Evolutionary conservation across 1,284 basidiomycete species (phyloP), one percentile per base, ranked within the genome.

Genomic region (Farysia itapuensis): DNA sequence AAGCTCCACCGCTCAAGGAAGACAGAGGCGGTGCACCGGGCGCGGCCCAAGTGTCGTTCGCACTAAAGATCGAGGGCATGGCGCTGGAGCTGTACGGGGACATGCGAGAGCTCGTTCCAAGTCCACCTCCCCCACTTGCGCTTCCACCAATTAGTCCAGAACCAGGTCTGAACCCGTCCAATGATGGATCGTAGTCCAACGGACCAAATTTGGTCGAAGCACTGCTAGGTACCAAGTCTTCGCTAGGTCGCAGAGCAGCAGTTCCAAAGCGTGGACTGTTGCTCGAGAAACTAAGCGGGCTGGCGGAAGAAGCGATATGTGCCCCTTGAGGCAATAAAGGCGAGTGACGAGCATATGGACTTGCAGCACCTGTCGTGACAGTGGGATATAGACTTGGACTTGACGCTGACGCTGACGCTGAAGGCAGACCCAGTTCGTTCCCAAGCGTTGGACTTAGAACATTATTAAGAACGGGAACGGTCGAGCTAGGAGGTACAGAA

Each of bases 141-240:
- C 40, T 24, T 9, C 43, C 40, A 8, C 48, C 31, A 5, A 29
- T 30, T 11, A 53, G 31, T 13, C 41, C 41, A 5, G 52, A 49
- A 5, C 48, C 53, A 4, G 52, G 59, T 7, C 59, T 53, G 34
- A 63, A 63, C 13, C 28, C 48, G 26, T 46, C 53, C 39, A 64
- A 20, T 5, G 31, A 33, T 23, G 59, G 50, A 20, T 58, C 49
- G 20, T 64, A 64, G 26, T 64, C 59, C 2, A 64, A 35, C 18
- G 53, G 59, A 1, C 53, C 53, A 19, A 58, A 64, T 35, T 53
- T 64, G 11, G 31, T 16, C 13, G 18, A 9, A 22, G 18, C 21
- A 9, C 19, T 6, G 18, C 13, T 9, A 13, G 18, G 12, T 18
- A 30, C 31, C 2, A 35, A 32, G 12, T 28, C 26, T 12, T 39